These are phyloP conservation scores for Neurospora sp. DNA, from an alignment of 495 filamentous ascomycete genomes.

Conservation along the genomic window DNA sequence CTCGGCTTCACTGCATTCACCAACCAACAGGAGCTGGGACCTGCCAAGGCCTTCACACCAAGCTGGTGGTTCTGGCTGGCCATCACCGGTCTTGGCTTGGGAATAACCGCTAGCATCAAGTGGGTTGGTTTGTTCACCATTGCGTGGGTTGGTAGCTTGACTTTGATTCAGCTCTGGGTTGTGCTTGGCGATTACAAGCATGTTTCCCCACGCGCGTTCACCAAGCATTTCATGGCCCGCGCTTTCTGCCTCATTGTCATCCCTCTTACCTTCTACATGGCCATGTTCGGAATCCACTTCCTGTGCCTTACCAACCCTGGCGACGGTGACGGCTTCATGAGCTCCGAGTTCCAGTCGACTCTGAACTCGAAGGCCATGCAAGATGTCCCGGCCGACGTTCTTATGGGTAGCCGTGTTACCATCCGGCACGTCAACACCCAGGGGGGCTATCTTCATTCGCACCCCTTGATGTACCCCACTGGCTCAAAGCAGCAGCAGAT, in stretches of 20 bases:
- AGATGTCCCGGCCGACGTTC: constrained; percentile 85
- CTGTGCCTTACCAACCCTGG: constrained; percentile 85
- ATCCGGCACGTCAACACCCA: constrained; percentile 94
- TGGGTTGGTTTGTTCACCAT: constrained; percentile 99
- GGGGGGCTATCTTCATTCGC: constrained; percentile 93
- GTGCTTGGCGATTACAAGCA: constrained; percentile 78
- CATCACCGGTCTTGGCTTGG: constrained; percentile 76
- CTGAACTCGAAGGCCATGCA: constrained; percentile 94
- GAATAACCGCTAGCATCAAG: constrained; percentile 91
- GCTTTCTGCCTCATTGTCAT: constrained; percentile 89
- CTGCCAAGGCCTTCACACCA: constrained; percentile 69
- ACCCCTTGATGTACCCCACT: constrained; percentile 92
- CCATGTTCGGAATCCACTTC: constrained; percentile 95
- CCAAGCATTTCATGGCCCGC: constrained; percentile 90
- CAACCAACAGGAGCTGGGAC: constrained; percentile 93
- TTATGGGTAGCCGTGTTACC: constrained; percentile 73
- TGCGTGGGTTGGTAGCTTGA: constrained; percentile 92
- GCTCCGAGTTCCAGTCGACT: constrained; percentile 95
- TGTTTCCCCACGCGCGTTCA: constrained; percentile 73
- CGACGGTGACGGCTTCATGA: constrained; percentile 98
- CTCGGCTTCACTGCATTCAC: constrained; percentile 87
- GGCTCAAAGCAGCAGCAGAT: constrained; percentile 98
- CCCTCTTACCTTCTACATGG: constrained; percentile 81
- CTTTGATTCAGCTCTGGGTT: constrained; percentile 86
- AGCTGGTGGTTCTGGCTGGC: constrained; percentile 98